Base-by-base conservation (phyloP, 495 filamentous ascomycete genomes). In the Hypoxylon fragiforme region DNA sequence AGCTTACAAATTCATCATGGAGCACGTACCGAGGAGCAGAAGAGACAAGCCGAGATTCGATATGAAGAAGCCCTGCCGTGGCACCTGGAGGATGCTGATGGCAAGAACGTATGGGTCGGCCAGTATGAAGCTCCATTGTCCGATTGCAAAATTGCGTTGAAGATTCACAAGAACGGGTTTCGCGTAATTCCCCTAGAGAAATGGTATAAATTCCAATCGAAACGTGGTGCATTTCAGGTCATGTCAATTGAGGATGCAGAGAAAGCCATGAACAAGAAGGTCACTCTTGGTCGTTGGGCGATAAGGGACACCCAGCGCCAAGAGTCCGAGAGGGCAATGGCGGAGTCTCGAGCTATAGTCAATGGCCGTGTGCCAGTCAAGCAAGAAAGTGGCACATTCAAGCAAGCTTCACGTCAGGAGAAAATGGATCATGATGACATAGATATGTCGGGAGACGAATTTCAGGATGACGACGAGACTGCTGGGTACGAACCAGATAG, bases 11-110 rank as follows among this genome's bases (percentile, higher is more conserved):
- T 83, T 58, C 59, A 70, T 60, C 44, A 75, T 50, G 54, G 63
- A 63, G 57, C 65, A 38, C 62, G 64, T 18, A 83, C 83, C 6
- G 87, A 88, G 11, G 88, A 88, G 32, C 84, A 91, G 58, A 86
- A 90, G 62, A 91, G 89, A 49, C 80, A 83, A 44, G 80, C 83
- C 8, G 83, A 89, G 37, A 79, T 97, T 15, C 85, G 91, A 54
- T 98, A 97, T 57, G 95, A 98, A 67, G 94, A 98, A 64, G 88
- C 90, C 6, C 72, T 96, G 32, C 95, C 95, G 7, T 98, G 94
- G 94, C 91, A 96, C 66, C 68, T 98, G 39, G 94, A 98, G 64
- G 94, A 98, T 69, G 95, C 91, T 45, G 92, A 97, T 60, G 88
- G 90, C 63, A 95, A 90, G 63, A 88, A 95, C 56, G 86, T 86